phyloP scores from a whole-genome alignment of 176 grass and related monocot genomes.

The Musa troglodytarum region DNA sequence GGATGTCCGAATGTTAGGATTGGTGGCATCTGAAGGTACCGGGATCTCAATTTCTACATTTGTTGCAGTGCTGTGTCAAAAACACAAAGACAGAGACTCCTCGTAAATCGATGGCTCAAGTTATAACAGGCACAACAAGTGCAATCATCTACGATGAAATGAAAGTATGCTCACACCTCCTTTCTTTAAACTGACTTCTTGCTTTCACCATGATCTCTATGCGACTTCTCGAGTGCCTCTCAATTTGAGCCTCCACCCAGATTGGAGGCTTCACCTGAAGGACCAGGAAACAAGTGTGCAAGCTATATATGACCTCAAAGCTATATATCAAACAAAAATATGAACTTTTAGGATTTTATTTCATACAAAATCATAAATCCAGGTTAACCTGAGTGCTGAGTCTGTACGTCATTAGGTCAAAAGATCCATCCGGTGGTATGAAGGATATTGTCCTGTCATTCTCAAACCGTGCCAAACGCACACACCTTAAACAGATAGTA shows the following conservation, averaged over 20 bases:
- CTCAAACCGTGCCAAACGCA: constrained; percentile 89
- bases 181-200: constrained; percentile 99
- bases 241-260: constrained; percentile 97
- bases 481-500: constrained; percentile 47
- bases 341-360: constrained; percentile 13
- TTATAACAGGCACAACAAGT: constrained; percentile 20
- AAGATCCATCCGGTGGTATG: constrained; percentile 93
- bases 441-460: constrained; percentile 99
- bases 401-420: constrained; percentile 98
- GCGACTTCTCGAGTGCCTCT: constrained; percentile 97
- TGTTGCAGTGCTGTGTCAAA: constrained; percentile 74
- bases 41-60: constrained; percentile 99
- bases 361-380: constrained; percentile 14
- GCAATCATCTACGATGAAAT: constrained; percentile 7
- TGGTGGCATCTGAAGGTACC: constrained; percentile 90
- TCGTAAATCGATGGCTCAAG: constrained; percentile 1
- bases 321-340: constrained; percentile 7
- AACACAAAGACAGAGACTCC: not conserved
- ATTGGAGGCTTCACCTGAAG: constrained; percentile 94
- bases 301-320: not conserved
- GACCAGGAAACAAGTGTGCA: not conserved
- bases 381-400: constrained; percentile 81
- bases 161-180: constrained; percentile 37
- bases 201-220: constrained; percentile 94
- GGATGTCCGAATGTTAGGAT: constrained; percentile 92